These are phyloP conservation scores for Debaryomycetaceae sp. DNA, from an alignment of 1,139 yeast species.

Conservation along the genomic window DNA sequence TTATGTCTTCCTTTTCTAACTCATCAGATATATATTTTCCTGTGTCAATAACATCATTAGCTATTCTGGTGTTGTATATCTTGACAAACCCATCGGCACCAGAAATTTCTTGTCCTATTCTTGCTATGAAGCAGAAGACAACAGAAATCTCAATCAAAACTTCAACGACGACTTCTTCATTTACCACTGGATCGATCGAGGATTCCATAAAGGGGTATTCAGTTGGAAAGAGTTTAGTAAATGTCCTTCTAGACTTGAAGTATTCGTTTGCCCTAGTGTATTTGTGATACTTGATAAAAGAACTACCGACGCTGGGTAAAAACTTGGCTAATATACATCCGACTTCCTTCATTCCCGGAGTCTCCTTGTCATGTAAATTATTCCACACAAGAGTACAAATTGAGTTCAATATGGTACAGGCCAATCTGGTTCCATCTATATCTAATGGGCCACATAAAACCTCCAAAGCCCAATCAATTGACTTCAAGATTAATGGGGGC, in stretches of 20 bases:
- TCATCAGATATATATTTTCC: conserved; percentile 29
- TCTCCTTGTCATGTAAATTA: conserved; percentile 18
- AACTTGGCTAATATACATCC: conserved; percentile 41
- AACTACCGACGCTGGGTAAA: conserved; percentile 48
- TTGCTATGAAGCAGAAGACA: conserved; percentile 55
- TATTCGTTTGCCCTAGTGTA: conserved; percentile 49
- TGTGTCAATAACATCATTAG: conserved; percentile 32
- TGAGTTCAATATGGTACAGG: conserved; percentile 54
- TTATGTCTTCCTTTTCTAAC: conserved; percentile 41
- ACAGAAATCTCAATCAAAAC: conserved; percentile 66
- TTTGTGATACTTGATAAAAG: conserved; percentile 52
- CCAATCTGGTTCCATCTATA: conserved; percentile 58
- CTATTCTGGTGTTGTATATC: conserved; percentile 24
- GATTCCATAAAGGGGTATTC: conserved; percentile 60
- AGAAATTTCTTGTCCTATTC: conserved; percentile 45
- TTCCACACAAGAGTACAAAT: conserved; percentile 42
- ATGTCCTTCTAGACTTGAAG: conserved; percentile 59
- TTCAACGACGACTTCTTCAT: conserved; percentile 70
- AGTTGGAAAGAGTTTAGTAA: conserved; percentile 66
- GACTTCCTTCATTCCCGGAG: conserved; percentile 20
- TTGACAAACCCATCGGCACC: conserved; percentile 41
- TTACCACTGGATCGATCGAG: conserved; percentile 73
- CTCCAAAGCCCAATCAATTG: conserved; percentile 62
- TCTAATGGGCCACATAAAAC: conserved; percentile 53
- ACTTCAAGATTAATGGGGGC: conserved; percentile 44